phyloP scores from a whole-genome alignment of 1,139 yeast genomes.

The Hanseniaspora gamundiae region DNA sequence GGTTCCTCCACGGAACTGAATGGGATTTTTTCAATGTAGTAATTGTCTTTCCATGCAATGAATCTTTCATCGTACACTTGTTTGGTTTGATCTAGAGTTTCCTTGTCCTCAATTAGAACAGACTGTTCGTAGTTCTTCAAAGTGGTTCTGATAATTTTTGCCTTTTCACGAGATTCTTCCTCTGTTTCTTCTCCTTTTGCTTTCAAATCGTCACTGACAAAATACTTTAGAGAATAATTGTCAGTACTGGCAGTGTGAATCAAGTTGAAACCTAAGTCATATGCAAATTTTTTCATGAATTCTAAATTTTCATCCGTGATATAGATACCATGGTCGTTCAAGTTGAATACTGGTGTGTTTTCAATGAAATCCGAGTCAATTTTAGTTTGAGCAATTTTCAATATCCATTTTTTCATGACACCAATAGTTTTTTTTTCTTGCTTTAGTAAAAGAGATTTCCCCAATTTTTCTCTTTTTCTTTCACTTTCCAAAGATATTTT shows the following conservation, averaged over 20 bases:
- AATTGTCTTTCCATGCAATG: slow-evolving; percentile 67
- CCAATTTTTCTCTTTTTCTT: slow-evolving; percentile 51
- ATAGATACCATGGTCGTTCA: slow-evolving; percentile 33
- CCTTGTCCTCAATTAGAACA: slow-evolving; percentile 48
- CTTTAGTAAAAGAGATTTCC: slow-evolving; percentile 54
- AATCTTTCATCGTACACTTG: slow-evolving; percentile 63
- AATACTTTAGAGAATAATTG: slow-evolving; percentile 46
- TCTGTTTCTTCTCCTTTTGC: slow-evolving; percentile 42
- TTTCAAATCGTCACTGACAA: slow-evolving; percentile 34
- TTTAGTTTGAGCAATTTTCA: slow-evolving; percentile 28
- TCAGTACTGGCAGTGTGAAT: slow-evolving; percentile 47
- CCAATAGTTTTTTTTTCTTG: slow-evolving; percentile 55
- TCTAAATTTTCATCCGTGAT: slow-evolving; percentile 37
- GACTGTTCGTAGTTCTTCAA: slow-evolving; percentile 66
- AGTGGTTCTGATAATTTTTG: slow-evolving; percentile 26
- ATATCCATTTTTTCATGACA: slow-evolving; percentile 55
- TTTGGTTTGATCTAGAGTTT: slow-evolving; percentile 48
- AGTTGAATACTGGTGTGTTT: slow-evolving; percentile 32
- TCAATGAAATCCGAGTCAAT: slow-evolving; percentile 2
- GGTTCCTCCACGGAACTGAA: slow-evolving; percentile 44
- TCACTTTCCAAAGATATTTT: slow-evolving; percentile 66
- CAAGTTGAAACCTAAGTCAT: slow-evolving; percentile 53
- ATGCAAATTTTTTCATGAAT: slow-evolving; percentile 49
- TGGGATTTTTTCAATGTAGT: slow-evolving; percentile 67
- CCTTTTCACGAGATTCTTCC: slow-evolving; percentile 47